A percentile compares a stretch with the other conserved stretches of the same genome.
Conservation (phyloP, 225 moss, liverwort and hornwort genomes). For the Bryoerythrophyllum caledonicum region DNA sequence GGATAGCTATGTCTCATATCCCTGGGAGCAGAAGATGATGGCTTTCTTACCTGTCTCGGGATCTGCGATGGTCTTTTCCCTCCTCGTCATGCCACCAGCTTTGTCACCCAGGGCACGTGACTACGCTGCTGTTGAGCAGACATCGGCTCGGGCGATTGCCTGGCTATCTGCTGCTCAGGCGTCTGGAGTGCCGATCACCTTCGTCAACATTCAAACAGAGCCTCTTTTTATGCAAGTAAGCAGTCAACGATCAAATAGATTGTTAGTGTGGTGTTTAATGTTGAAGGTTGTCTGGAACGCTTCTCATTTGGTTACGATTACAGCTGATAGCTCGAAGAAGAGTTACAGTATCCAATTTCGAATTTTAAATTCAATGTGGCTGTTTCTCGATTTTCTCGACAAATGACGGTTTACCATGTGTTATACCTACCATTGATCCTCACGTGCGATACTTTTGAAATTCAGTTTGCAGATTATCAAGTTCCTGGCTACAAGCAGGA, state of each 20-base stretch:
- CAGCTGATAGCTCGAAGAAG: too few species aligned
- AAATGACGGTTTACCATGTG: too few species aligned
- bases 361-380: too few species aligned
- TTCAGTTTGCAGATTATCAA: conserved; percentile 65
- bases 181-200: conserved; percentile 66
- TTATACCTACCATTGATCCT: too few species aligned
- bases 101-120: conserved; percentile 54
- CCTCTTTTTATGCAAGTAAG: conserved; percentile 70
- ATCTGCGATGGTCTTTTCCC: conserved; percentile 64
- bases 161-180: conserved; percentile 71
- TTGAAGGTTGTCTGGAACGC: too few species aligned
- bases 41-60: conserved; percentile 58
- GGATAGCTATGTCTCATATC: conserved; percentile 61
- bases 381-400: neutral
- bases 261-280: neutral
- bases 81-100: conserved; percentile 63
- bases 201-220: conserved; percentile 70
- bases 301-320: too few species aligned
- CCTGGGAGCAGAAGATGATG: conserved; percentile 66
- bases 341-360: too few species aligned
- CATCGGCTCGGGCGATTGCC: conserved; percentile 61
- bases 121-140: conserved; percentile 55
- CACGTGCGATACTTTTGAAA: neutral
- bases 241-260: neutral
- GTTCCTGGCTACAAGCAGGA: conserved; percentile 64